Conservation (phyloP, 129 eudicot genomes). For the Cynara cardunculus region DNA sequence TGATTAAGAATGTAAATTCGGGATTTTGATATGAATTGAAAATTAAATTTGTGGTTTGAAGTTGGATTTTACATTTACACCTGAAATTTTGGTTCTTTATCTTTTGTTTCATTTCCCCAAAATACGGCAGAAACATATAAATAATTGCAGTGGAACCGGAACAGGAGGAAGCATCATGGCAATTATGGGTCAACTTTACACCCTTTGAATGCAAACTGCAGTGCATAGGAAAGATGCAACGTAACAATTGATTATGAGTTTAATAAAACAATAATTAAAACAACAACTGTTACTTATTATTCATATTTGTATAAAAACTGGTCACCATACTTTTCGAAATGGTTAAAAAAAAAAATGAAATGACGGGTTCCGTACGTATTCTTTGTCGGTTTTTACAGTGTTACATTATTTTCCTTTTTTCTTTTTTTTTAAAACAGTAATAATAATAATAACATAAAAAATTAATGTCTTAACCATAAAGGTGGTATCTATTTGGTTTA, state of each 20-base stretch:
- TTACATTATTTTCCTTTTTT: too few species aligned
- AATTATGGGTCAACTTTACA: conserved; percentile 11
- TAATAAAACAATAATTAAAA: too few species aligned
- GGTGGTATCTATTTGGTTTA: too few species aligned
- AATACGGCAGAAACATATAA: neutral
- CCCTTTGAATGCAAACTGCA: neutral
- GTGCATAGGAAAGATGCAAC: neutral
- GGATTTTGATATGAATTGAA: conserved; percentile 27
- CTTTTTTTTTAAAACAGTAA: too few species aligned
- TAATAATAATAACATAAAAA: too few species aligned
- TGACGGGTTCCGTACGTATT: too few species aligned
- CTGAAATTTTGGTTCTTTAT: neutral
- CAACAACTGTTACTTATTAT: too few species aligned
- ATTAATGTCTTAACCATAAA: too few species aligned
- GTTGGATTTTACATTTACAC: neutral
- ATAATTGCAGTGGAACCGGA: conserved; percentile 10
- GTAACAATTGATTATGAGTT: neutral
- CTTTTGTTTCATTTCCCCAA: neutral
- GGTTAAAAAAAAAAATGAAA: too few species aligned
- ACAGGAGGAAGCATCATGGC: conserved; percentile 6
- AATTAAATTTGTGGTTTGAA: neutral
- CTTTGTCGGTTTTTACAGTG: too few species aligned
- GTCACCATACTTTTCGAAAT: too few species aligned
- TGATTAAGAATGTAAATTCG: conserved; percentile 28
- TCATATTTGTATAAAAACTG: too few species aligned